Evolutionary conservation across 768 basidiomycete genomes (phyloP), one percentile per base, ranked within the genome.

Genomic region (Tricholoma sp.): DNA sequence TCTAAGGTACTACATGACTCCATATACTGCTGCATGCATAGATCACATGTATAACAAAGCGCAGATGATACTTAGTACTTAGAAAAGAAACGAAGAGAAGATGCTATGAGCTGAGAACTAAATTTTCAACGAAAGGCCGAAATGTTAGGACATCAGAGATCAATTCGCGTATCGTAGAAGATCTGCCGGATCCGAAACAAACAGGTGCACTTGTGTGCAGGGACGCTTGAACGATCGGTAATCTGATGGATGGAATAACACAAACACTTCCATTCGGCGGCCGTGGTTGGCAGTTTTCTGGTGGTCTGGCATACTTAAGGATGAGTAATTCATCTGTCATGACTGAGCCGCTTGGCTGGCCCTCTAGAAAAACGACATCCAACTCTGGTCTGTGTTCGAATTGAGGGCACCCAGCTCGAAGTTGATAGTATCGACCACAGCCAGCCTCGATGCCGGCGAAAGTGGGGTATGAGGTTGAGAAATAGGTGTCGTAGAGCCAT

Each of bases 341-440:
- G 24, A 4, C 24, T 24, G 24, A 1, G 24, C 24, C 24, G 24
- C 4, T 4, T 4, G 24, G 39, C n/a, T n/a, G 39, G 39, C 4
- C 15, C n/a, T 33, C 59, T 69, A 80, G 59, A 80, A 80, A 66
- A 78, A 80, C 12, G 73, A 72, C 78, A 80, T 78, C 73, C 74
- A 79, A 49, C 67, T 71, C 54, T 74, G 77, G 36, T 78, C 77
- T 18, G 59, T 70, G 45, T 63, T 72, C 44, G 74, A 69, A 53
- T 74, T 73, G 57, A 81, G 61, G 7, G 78, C 77, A 0, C 78
- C 79, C 34, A 79, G 65, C 59, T 81, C 80, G 58, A 81, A 76
- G 60, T 78, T 78, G 18, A 78, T 63, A 17, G 76, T 74, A 56
- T 79, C 78, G 42, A 76, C 72, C 6, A 74, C 71, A 1, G 72